Evolutionary conservation across 257 asterid genomes (phyloP).

Genomic region (Coffea canephora): DNA sequence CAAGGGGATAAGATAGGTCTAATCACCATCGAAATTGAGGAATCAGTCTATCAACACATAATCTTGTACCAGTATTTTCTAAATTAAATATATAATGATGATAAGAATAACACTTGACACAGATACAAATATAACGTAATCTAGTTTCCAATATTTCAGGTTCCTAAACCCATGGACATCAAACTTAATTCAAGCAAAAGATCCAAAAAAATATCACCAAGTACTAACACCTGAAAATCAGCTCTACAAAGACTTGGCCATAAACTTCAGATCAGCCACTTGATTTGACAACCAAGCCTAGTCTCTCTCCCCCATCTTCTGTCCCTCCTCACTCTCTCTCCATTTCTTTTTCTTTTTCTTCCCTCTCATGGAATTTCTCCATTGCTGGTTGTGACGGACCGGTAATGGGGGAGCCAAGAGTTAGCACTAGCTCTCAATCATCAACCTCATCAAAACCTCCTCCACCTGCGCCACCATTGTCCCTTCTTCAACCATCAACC

Average conservation of each 20-base stretch:
- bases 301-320: neutral
- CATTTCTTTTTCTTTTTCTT: neutral
- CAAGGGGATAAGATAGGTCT: too few species aligned
- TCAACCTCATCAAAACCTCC: constrained; percentile 30
- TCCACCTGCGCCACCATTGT: constrained; percentile 29
- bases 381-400: constrained; percentile 36
- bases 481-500: constrained; percentile 63
- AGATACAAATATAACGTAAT: neutral
- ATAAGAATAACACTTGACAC: neutral
- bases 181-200: neutral
- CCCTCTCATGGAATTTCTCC: constrained; percentile 27
- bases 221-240: neutral
- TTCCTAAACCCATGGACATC: constrained; percentile 4
- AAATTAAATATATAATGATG: neutral
- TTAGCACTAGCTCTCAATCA: constrained; percentile 24
- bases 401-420: constrained; percentile 64
- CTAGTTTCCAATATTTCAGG: neutral
- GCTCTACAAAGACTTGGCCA: neutral
- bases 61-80: neutral
- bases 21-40: too few species aligned
- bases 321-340: neutral
- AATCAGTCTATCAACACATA: neutral
- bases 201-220: neutral
- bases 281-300: constrained; percentile 5
- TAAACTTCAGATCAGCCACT: neutral